phyloP scores from a whole-genome alignment of 257 asterid genomes.

The Fraxinus anomala region DNA sequence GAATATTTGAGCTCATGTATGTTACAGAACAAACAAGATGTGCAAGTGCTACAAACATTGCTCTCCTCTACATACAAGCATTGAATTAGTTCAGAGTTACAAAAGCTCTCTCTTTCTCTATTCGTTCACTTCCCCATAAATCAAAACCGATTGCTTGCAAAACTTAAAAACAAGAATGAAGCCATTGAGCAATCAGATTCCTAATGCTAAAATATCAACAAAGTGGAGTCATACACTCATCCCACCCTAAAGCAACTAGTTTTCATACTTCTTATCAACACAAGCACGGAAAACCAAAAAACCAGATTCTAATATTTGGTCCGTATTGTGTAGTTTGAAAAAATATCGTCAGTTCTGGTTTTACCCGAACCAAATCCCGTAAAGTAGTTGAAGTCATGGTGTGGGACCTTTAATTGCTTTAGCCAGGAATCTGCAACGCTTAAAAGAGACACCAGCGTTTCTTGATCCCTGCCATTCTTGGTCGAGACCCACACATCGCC shows the following conservation, averaged over 20 bases:
- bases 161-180: neutral
- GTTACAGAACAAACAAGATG: neutral
- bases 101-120: neutral
- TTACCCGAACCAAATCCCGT: conserved; percentile 1
- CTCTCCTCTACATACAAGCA: neutral
- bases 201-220: neutral
- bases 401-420: conserved; percentile 36
- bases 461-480: conserved; percentile 44
- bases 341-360: neutral
- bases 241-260: neutral
- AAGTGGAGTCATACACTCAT: neutral
- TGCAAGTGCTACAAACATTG: neutral
- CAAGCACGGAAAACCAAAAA: neutral
- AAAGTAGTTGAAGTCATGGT: conserved; percentile 47
- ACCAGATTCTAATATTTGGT: neutral
- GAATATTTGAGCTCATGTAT: neutral
- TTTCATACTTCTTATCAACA: neutral
- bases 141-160: neutral
- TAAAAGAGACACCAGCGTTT: conserved; percentile 28
- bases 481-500: conserved; percentile 67
- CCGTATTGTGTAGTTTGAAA: neutral
- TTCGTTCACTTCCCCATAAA: neutral
- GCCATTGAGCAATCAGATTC: neutral
- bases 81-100: conserved; percentile 6
- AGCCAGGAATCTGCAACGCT: conserved; percentile 43